Percentiles rank a stretch among this genome's conserved stretches.
phyloP scores from a whole-genome alignment of 108 stramenopile genomes.

The Nitzschia sp. region DNA sequence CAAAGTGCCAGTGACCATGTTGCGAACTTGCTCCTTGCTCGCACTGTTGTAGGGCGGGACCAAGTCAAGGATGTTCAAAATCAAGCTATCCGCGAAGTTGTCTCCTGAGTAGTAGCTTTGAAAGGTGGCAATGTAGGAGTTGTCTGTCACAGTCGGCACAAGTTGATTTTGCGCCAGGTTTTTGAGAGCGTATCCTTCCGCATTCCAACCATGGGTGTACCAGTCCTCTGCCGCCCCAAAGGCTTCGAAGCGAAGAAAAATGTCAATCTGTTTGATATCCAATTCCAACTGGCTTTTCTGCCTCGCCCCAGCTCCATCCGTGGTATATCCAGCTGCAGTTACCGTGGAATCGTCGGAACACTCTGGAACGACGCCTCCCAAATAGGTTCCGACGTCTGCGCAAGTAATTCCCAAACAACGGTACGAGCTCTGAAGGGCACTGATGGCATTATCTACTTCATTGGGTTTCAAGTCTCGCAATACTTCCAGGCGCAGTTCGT shows the following conservation, averaged over 20 bases:
- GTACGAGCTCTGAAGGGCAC: constrained; percentile 40
- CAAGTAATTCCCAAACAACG: constrained; percentile 57
- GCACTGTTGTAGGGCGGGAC: constrained; percentile 22
- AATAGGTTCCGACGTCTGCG: constrained; percentile 48
- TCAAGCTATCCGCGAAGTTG: constrained; percentile 29
- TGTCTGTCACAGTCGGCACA: constrained; percentile 16
- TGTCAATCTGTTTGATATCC: constrained; percentile 49
- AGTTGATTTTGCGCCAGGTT: constrained; percentile 35
- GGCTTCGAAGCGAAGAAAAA: constrained; percentile 40
- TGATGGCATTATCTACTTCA: constrained; percentile 22
- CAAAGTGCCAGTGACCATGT: constrained; percentile 27
- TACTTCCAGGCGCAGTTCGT: constrained; percentile 29
- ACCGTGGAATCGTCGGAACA: constrained; percentile 28
- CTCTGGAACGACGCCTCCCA: constrained; percentile 27
- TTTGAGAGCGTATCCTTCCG: constrained; percentile 25
- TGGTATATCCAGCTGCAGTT: constrained; percentile 26
- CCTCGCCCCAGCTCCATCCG: constrained; percentile 26
- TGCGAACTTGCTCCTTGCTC: constrained; percentile 29
- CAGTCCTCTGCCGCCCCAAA: constrained; percentile 44
- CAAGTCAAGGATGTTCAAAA: constrained; percentile 28
- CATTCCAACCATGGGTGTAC: constrained; percentile 58
- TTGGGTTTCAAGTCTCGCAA: constrained; percentile 9
- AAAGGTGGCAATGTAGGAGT: constrained; percentile 17
- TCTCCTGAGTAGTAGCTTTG: constrained; percentile 2
- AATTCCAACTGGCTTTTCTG: constrained; percentile 43